These are phyloP conservation scores for Yarrowia sp. DNA, from an alignment of 805 yeast species.

Conservation along the genomic window DNA sequence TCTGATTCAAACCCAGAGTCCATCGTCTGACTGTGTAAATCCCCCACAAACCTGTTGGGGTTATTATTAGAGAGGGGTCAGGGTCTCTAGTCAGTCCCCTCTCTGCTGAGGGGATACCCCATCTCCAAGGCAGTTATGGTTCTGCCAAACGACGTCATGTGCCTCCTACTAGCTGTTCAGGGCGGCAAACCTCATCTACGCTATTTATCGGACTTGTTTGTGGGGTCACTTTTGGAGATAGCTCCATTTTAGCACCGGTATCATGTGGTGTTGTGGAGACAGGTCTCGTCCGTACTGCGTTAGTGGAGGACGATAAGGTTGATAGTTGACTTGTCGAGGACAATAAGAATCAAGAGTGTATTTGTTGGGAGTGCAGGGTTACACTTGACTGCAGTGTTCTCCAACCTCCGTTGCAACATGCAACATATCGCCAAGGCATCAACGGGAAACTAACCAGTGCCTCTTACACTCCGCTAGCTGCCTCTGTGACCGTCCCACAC, in stretches of 20 bases:
- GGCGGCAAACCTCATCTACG: background rate
- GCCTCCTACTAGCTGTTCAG: background rate
- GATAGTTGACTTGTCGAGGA: background rate
- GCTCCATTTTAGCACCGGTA: background rate
- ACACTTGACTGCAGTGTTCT: background rate
- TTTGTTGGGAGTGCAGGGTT: background rate
- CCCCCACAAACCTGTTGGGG: background rate
- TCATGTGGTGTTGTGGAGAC: background rate
- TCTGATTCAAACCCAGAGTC: no score
- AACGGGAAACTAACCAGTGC: background rate
- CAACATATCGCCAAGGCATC: background rate
- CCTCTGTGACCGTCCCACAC: background rate
- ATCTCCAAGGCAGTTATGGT: background rate
- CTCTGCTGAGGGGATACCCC: background rate
- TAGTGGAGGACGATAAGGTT: constrained; percentile 7
- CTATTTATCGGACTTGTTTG: constrained; percentile 2
- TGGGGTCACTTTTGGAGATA: background rate
- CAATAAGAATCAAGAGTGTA: background rate
- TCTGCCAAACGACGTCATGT: background rate
- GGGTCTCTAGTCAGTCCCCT: background rate
- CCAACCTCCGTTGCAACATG: background rate
- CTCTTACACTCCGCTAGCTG: background rate
- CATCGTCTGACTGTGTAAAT: no score
- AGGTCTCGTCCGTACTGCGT: background rate
- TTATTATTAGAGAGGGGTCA: background rate